These are phyloP conservation scores for Cynara cardunculus DNA, from an alignment of 129 eudicot genomes.

Conservation along the genomic window DNA sequence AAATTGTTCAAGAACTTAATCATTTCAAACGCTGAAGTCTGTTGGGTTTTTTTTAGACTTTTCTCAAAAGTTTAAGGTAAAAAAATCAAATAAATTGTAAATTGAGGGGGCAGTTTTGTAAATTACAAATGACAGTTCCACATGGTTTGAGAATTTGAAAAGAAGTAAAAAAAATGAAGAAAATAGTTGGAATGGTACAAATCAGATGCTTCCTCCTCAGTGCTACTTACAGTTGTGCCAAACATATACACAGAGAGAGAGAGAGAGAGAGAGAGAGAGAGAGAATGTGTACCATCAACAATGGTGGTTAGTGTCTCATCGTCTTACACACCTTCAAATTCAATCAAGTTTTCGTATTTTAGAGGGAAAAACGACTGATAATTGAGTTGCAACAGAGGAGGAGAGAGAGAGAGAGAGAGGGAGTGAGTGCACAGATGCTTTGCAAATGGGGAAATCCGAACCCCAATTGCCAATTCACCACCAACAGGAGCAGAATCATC, in stretches of 20 bases:
- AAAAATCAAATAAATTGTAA: neutral
- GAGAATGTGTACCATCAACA: conserved; percentile 36
- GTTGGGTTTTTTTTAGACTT: no score
- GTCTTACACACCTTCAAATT: conserved; percentile 21
- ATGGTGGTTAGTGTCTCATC: conserved; percentile 42
- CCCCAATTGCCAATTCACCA: conserved; percentile 49
- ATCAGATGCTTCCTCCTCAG: conserved; percentile 39
- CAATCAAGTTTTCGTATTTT: conserved; percentile 11
- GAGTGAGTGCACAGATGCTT: conserved; percentile 48
- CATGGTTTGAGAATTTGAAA: conserved; percentile 26
- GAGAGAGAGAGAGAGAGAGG: conserved; percentile 12
- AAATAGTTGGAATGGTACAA: conserved; percentile 31
- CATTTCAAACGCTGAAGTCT: no score
- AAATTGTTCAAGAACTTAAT: no score
- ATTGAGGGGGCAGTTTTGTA: neutral
- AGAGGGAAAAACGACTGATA: neutral
- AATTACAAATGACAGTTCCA: neutral
- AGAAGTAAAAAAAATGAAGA: neutral
- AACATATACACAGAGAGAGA: conserved; percentile 15
- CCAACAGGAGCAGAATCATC: conserved; percentile 28
- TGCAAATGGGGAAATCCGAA: conserved; percentile 68
- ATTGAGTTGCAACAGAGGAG: conserved; percentile 11
- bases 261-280: conserved; percentile 14
- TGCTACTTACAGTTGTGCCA: conserved; percentile 40
- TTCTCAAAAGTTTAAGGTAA: conserved; percentile 1